Conservation (phyloP, 2,329 filamentous ascomycete genomes). For the Xylaria sp. region DNA sequence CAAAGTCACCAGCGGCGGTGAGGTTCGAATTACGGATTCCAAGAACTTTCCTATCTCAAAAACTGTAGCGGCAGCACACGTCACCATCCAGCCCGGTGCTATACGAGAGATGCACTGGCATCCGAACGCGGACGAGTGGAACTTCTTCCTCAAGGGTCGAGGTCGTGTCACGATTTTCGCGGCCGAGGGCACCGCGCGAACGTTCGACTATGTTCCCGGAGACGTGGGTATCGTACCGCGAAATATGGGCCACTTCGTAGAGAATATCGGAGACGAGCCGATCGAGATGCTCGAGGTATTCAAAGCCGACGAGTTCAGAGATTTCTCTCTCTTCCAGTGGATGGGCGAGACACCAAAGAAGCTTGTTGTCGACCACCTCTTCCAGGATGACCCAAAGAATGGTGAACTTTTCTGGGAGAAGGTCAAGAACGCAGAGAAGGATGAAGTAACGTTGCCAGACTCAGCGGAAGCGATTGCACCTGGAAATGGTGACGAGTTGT, state of each 20-base stretch:
- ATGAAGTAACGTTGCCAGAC: slow-evolving; percentile 58
- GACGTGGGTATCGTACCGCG: slow-evolving; percentile 81
- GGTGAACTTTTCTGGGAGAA: slow-evolving; percentile 70
- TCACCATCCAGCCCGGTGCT: slow-evolving; percentile 75
- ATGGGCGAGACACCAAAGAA: slow-evolving; percentile 75
- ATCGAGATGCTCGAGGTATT: slow-evolving; percentile 82
- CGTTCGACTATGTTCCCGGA: slow-evolving; percentile 79
- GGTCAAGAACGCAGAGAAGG: slow-evolving; percentile 70
- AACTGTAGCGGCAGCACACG: slow-evolving; percentile 77
- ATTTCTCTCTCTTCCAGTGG: slow-evolving; percentile 81
- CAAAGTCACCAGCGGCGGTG: slow-evolving; percentile 72
- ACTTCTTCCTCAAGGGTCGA: slow-evolving; percentile 77
- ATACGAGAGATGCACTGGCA: slow-evolving; percentile 88
- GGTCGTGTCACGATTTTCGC: slow-evolving; percentile 80
- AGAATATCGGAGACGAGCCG: slow-evolving; percentile 81
- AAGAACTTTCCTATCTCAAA: slow-evolving; percentile 78
- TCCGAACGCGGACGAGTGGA: slow-evolving; percentile 82
- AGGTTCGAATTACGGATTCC: slow-evolving; percentile 80
- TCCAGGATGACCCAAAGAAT: slow-evolving; percentile 68
- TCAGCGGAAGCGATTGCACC: slow-evolving; percentile 21
- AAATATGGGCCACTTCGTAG: slow-evolving; percentile 84
- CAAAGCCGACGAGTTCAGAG: slow-evolving; percentile 74
- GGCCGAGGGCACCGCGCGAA: slow-evolving; percentile 73
- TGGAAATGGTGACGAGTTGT: slow-evolving; percentile 38
- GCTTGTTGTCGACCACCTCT: slow-evolving; percentile 73